Conservation (phyloP, 129 eudicot species). For the Solidago caesia region DNA sequence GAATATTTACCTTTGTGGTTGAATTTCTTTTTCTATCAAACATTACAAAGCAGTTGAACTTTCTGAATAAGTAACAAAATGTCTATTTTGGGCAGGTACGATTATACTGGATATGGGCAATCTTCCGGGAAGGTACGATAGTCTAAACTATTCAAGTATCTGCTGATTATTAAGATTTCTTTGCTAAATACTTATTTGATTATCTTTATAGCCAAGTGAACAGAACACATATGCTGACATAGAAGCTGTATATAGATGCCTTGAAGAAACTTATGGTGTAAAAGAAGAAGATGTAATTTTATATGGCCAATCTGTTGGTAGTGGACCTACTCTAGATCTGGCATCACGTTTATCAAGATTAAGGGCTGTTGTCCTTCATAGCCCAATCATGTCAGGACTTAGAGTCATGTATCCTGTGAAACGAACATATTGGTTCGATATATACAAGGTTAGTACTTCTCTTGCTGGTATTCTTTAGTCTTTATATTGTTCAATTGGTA, state of each 20-base stretch:
- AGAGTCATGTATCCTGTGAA: conserved; percentile 99
- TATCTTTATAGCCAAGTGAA: conserved; percentile 71
- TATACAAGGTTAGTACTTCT: conserved; percentile 61
- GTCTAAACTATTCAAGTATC: neutral
- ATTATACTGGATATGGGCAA: conserved; percentile 90
- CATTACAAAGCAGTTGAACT: conserved; percentile 3
- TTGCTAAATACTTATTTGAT: conserved; percentile 22
- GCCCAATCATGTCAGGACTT: conserved; percentile 90
- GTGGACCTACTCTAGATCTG: conserved; percentile 93
- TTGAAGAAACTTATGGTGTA: conserved; percentile 67
- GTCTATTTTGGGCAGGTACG: conserved; percentile 60
- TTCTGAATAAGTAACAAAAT: conserved; percentile 20
- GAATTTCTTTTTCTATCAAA: neutral
- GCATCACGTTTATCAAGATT: conserved; percentile 76
- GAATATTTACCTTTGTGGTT: neutral
- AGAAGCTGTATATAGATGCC: conserved; percentile 92
- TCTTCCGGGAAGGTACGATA: conserved; percentile 84
- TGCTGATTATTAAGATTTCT: conserved; percentile 4
- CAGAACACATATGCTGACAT: conserved; percentile 95
- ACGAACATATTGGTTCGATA: conserved; percentile 94
- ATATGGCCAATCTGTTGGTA: conserved; percentile 98
- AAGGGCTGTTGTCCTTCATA: conserved; percentile 95
- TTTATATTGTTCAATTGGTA: neutral
- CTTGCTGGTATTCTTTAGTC: neutral
- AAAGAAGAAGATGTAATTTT: conserved; percentile 86